Base-by-base conservation (phyloP, 2,329 filamentous ascomycete species). In the Dryadomyces quercivorus region DNA sequence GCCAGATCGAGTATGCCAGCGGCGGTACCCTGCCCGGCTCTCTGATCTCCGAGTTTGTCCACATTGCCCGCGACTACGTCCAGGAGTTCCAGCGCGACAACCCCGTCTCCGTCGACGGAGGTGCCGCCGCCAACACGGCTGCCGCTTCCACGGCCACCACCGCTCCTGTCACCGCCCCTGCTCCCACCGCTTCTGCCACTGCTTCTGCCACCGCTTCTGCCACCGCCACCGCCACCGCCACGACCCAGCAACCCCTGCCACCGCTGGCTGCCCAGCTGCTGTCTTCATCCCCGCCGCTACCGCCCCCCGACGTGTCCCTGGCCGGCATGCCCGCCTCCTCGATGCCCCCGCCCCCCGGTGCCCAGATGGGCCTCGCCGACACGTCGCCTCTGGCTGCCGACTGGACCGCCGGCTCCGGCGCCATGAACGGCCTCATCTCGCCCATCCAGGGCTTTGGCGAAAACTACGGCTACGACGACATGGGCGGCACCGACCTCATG, bases 1-100 rank as follows among this genome's bases (percentile, higher is more conserved):
- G 67, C 50, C 62, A 67, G 8, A 60, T 74, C 8, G 72, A 73
- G 57, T 69, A 66, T 52, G 65, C 65, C 10, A 70, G 69, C 16
- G 63, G 61, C 20, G 47, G 53, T 40, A 49, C 54, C 1, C 58
- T 74, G 0, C 70, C 67, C 0, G 64, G 63, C 0, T 70, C 68
- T 1, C 59, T 71, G 5, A 60, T 72, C 4, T 62, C 67, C 2
- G 67, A 72, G 44, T 71, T 73, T 55, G 64, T 68, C 0, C 64
- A 71, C 55, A 71, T 74, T 49, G 71, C 71, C 0, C 62, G 70
- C 2, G 66, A 73, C 44, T 72, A 71, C 38, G 21, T 59, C 38
- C 51, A 55, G 18, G 54, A 53, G 13, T 44, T 36, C 38, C 57
- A 53, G 38, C 50, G 65, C 5, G 50, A 58, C 7, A 50, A 43